phyloP scores from a whole-genome alignment of 2,329 filamentous ascomycete genomes.

The Colletotrichum liriopes region DNA sequence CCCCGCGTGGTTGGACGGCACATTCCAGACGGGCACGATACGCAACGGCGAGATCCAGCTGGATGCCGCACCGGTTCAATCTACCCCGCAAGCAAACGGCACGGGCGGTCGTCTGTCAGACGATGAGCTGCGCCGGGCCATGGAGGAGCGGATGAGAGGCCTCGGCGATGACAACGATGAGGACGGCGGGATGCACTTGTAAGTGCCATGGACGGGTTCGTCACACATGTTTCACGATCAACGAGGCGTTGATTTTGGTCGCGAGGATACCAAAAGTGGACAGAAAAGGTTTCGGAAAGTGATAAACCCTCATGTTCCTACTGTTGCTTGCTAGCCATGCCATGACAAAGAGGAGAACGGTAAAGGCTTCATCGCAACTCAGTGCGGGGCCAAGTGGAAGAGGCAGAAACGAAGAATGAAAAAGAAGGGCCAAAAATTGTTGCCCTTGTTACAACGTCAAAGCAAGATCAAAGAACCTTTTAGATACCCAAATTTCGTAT shows the following conservation, averaged over 20 bases:
- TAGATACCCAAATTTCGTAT: constrained; percentile 25
- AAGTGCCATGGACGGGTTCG: constrained; percentile 42
- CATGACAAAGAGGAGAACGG: constrained; percentile 25
- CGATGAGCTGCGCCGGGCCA: constrained; percentile 70
- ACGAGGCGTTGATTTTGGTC: constrained; percentile 5
- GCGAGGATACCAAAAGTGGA: not conserved
- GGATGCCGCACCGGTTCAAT: constrained; percentile 48
- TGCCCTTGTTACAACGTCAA: not conserved
- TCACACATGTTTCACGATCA: constrained; percentile 5
- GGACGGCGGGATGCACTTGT: constrained; percentile 76
- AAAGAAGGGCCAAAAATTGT: not conserved
- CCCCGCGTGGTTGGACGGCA: constrained; percentile 74
- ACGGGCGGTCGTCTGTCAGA: constrained; percentile 68
- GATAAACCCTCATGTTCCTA: constrained; percentile 36
- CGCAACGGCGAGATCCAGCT: constrained; percentile 65
- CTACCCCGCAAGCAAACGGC: constrained; percentile 21
- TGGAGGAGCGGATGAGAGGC: constrained; percentile 69
- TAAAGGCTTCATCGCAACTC: constrained; percentile 21
- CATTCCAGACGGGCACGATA: constrained; percentile 74
- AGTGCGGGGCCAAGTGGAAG: constrained; percentile 5
- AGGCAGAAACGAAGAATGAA: constrained; percentile 15
- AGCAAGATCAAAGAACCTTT: constrained; percentile 17
- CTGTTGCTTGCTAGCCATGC: constrained; percentile 42
- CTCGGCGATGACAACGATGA: constrained; percentile 61
- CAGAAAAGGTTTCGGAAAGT: constrained; percentile 17